Evolutionary conservation across 768 basidiomycete genomes (phyloP), one percentile per base, ranked within the genome.

Genomic region (Hydnomerulius pinastri): DNA sequence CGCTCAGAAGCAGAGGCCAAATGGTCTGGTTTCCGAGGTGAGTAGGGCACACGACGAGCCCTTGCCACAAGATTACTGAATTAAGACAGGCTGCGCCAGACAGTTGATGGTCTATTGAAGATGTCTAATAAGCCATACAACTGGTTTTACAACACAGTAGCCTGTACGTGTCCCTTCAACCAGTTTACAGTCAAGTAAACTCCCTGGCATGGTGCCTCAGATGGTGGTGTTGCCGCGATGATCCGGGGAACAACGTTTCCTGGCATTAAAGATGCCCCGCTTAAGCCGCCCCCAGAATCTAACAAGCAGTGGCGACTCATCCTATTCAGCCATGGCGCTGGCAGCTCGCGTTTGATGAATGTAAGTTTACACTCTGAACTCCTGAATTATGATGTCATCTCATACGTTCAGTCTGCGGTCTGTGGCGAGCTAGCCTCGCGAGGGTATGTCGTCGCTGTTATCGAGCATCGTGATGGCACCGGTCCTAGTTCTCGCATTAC

Each of bases 401-500:
- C 4, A 42, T 18, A 30, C 6, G 8, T 30, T 18, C 33, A 61
- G 63, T 64, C 59, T 10, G 69, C 76, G 21, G 65, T 74, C 56
- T 78, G 75, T 44, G 71, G 75, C 0, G 73, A 74, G 43, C 58
- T 79, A 46, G 77, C 77, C 0, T 72, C 70, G 4, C 57, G 71
- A 13, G 78, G 80, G 0, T 77, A 73, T 51, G 60, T 80, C 29
- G 77, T 79, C 2, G 68, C 69, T 10, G 71, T 72, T 2, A 51
- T 80, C 20, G 78, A 80, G 49, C 78, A 79, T 46, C 67, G 72
- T 20, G 78, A 81, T 47, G 78, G 77, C 1, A 73, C 73, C 2
- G 72, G 71, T 7, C 78, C 78, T 23, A 58, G 56, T 7, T 65
- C 64, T 12, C 59, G 53, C 15, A 50, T 62, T 35, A 59, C 50